phyloP scores from a whole-genome alignment of 495 filamentous ascomycete species.

The Penicillium daleae region DNA sequence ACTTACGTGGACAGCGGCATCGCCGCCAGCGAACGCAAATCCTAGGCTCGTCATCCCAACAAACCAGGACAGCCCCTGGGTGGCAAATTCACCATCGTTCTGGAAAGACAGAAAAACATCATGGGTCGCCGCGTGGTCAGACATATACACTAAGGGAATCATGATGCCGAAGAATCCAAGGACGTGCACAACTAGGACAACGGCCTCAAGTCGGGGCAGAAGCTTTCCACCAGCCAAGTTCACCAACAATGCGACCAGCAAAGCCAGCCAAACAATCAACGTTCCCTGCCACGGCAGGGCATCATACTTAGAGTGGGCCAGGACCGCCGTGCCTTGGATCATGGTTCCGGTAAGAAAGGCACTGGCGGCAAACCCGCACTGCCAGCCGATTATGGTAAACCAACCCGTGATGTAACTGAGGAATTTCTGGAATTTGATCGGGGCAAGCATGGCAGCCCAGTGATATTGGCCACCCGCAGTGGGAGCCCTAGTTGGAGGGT shows the following conservation, averaged over 20 bases:
- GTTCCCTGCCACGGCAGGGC: slow-evolving; percentile 46
- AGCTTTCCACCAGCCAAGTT: slow-evolving; percentile 40
- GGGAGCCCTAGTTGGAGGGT: slow-evolving; percentile 33
- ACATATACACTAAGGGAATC: slow-evolving; percentile 38
- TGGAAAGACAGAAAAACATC: slow-evolving; percentile 40
- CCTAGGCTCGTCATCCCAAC: slow-evolving; percentile 36
- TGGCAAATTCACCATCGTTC: slow-evolving; percentile 42
- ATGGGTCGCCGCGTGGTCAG: slow-evolving; percentile 25
- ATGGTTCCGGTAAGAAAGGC: slow-evolving; percentile 38
- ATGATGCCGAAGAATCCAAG: slow-evolving; percentile 52
- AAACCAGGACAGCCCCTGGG: slow-evolving; percentile 38
- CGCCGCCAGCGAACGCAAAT: slow-evolving; percentile 36
- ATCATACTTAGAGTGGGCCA: slow-evolving; percentile 21
- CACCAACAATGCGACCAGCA: slow-evolving; percentile 21
- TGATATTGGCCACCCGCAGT: slow-evolving; percentile 50
- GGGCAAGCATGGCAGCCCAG: slow-evolving; percentile 49
- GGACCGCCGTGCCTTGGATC: slow-evolving; percentile 41
- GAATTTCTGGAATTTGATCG: slow-evolving; percentile 37
- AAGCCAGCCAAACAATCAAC: slow-evolving; percentile 41
- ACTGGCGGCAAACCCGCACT: slow-evolving; percentile 31
- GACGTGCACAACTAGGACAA: slow-evolving; percentile 45
- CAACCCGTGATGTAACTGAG: slow-evolving; percentile 47
- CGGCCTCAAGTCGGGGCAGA: slow-evolving; percentile 44
- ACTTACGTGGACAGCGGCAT: slow-evolving; percentile 36
- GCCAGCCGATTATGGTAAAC: slow-evolving; percentile 42